Conservation (phyloP, 371 early-diverging fungal genomes). For the Vittaforma corneae region DNA sequence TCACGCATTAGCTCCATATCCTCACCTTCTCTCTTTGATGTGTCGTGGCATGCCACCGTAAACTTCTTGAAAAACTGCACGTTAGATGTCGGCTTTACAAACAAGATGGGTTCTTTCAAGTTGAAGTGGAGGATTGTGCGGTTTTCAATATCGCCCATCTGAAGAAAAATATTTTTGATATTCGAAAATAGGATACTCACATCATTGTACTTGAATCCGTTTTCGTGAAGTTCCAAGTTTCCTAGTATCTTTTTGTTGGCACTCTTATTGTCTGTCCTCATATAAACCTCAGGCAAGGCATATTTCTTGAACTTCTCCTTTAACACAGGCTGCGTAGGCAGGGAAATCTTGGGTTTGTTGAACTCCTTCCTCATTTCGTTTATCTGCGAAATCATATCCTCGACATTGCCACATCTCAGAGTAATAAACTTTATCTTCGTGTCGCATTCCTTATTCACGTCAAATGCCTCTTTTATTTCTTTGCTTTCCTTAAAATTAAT, state of each 20-base stretch:
- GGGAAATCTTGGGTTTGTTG: slow-evolving; percentile 28
- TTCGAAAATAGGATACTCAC: slow-evolving; percentile 83
- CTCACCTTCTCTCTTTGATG: slow-evolving; percentile 78
- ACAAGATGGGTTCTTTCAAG: slow-evolving; percentile 82
- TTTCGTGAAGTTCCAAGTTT: slow-evolving; percentile 60
- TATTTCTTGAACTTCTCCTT: slow-evolving; percentile 32
- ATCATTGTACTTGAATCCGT: slow-evolving; percentile 56
- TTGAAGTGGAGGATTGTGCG: slow-evolving; percentile 85
- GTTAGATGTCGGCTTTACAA: slow-evolving; percentile 81
- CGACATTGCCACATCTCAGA: slow-evolving; percentile 19
- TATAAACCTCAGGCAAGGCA: slow-evolving; percentile 67
- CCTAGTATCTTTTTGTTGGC: slow-evolving; percentile 69
- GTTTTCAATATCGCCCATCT: slow-evolving; percentile 87
- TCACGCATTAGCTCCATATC: slow-evolving; percentile 84
- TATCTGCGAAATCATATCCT: slow-evolving; percentile 34
- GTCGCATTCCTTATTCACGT: neutral
- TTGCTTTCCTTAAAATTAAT: slow-evolving; percentile 81
- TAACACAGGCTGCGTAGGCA: slow-evolving; percentile 51
- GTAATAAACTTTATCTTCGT: slow-evolving; percentile 43
- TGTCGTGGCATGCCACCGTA: slow-evolving; percentile 84
- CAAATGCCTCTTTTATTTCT: slow-evolving; percentile 62
- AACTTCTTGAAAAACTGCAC: slow-evolving; percentile 95
- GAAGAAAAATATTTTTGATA: slow-evolving; percentile 90
- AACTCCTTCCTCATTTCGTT: slow-evolving; percentile 51
- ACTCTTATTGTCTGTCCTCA: slow-evolving; percentile 75